These are phyloP conservation scores for Chlorophyllum brunneum DNA, from an alignment of 768 basidiomycete genomes.

Conservation along the genomic window DNA sequence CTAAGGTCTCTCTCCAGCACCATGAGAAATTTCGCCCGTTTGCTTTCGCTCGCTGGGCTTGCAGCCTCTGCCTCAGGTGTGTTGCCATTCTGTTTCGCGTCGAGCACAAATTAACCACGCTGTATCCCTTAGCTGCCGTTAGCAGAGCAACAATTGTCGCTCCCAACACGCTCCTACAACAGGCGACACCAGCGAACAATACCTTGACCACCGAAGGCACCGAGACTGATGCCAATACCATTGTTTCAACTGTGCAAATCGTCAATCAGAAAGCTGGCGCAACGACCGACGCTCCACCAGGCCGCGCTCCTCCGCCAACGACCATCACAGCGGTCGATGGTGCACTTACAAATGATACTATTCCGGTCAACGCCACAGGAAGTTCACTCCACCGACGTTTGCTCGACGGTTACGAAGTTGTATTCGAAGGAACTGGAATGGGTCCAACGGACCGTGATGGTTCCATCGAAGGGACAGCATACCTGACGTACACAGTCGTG, in stretches of 20 bases:
- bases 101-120: background rate
- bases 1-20: background rate
- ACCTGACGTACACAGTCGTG: constrained; percentile 44
- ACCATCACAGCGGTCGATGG: constrained; percentile 44
- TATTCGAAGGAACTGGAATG: constrained; percentile 38
- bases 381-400: constrained; percentile 19
- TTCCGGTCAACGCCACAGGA: constrained; percentile 12
- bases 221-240: constrained; percentile 29
- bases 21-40: constrained; percentile 13
- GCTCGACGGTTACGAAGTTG: constrained; percentile 28
- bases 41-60: constrained; percentile 18
- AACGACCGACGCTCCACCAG: constrained; percentile 23
- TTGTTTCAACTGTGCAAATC: constrained; percentile 28
- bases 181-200: constrained; percentile 9
- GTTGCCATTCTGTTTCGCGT: constrained; percentile 1
- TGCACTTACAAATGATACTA: constrained; percentile 22
- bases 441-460: constrained; percentile 33
- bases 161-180: constrained; percentile 16
- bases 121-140: constrained; percentile 12
- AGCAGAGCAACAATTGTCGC: constrained; percentile 20
- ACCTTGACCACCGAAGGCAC: constrained; percentile 21
- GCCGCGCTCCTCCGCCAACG: constrained; percentile 32
- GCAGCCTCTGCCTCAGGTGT: constrained; percentile 20
- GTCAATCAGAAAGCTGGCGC: constrained; percentile 40
- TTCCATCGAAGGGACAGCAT: constrained; percentile 45